Evolutionary conservation across 192 early-diverging fungal genomes (phyloP).

Genomic region (Funneliformis mosseae): DNA sequence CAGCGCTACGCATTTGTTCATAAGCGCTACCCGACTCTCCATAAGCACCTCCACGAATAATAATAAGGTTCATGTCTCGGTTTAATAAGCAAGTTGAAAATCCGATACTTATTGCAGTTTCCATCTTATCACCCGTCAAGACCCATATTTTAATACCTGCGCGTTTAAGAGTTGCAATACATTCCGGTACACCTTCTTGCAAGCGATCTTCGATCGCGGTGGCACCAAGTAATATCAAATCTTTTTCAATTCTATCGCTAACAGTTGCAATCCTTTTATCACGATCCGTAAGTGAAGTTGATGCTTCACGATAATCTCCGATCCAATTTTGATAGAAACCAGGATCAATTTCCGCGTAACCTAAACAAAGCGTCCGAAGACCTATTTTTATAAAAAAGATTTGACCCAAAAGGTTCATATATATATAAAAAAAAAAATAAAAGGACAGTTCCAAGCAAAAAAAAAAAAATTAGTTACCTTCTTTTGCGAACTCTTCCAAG

Average conservation of each 20-base stretch:
- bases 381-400: constrained; percentile 36
- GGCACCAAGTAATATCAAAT: constrained; percentile 65
- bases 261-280: constrained; percentile 60
- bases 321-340: constrained; percentile 63
- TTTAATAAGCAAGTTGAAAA: constrained; percentile 69
- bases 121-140: constrained; percentile 80
- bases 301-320: constrained; percentile 54
- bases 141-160: constrained; percentile 82
- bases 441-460: constrained; percentile 19
- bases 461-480: constrained; percentile 48
- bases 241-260: constrained; percentile 62
- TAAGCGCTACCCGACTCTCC: constrained; percentile 47
- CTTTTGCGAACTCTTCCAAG: constrained; percentile 80
- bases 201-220: constrained; percentile 82
- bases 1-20: constrained; percentile 57
- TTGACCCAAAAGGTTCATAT: background rate
- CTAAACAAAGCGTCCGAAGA: constrained; percentile 75
- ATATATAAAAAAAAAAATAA: no score
- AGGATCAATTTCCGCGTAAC: constrained; percentile 55
- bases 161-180: constrained; percentile 59
- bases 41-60: constrained; percentile 51
- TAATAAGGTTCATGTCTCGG: constrained; percentile 63
- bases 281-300: constrained; percentile 54
- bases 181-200: constrained; percentile 78
- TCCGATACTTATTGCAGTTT: constrained; percentile 83